These are phyloP conservation scores for Psidium guajava DNA, from an alignment of 345 rosid species.

Conservation along the genomic window DNA sequence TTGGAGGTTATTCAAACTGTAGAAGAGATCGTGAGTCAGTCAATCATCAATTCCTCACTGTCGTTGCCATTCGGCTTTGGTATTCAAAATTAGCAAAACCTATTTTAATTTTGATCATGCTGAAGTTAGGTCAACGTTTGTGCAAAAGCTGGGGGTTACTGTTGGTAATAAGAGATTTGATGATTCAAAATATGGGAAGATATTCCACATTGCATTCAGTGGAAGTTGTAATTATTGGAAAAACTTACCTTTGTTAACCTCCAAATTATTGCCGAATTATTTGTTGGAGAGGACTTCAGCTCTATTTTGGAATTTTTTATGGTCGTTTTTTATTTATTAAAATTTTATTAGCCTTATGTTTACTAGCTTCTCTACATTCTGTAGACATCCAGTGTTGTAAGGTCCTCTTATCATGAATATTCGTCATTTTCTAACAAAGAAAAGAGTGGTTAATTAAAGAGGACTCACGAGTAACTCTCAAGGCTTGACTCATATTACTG, in stretches of 20 bases:
- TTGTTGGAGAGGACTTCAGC: not conserved
- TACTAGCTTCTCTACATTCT: not conserved
- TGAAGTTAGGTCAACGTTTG: not conserved
- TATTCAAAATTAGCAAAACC: not conserved
- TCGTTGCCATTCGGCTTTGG: not conserved
- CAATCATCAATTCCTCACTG: not conserved
- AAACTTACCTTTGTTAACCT: not conserved
- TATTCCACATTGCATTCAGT: not conserved
- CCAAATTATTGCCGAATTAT: not conserved
- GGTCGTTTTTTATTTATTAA: not conserved
- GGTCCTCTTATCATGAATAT: not conserved
- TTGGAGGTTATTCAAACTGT: not conserved
- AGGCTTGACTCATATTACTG: not conserved
- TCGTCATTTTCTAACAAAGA: not conserved
- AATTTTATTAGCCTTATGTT: not conserved
- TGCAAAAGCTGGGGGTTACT: not conserved
- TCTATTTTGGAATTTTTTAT: not conserved
- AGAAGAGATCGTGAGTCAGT: not conserved
- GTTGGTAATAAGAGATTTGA: not conserved
- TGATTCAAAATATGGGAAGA: not conserved
- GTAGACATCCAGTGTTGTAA: not conserved
- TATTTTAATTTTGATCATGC: not conserved
- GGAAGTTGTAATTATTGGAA: not conserved
- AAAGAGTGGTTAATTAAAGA: not conserved
- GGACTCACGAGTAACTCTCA: not conserved